These are phyloP conservation scores for Mortierella sp. DNA, from an alignment of 371 early-diverging fungal species.

Conservation along the genomic window DNA sequence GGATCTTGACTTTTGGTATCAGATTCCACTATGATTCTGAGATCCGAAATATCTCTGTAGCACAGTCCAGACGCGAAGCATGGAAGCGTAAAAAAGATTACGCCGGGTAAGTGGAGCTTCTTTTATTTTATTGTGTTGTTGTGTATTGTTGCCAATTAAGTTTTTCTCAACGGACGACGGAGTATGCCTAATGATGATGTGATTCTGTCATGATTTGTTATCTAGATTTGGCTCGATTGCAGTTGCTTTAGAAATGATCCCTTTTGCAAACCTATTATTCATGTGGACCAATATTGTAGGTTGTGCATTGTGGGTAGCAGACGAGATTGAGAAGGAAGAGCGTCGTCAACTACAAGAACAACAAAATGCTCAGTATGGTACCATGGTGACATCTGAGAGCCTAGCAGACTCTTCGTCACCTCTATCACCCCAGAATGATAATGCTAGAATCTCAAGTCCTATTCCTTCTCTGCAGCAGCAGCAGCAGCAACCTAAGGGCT, in stretches of 20 bases:
- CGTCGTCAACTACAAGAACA: constrained; percentile 12
- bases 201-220: not conserved
- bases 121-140: constrained; percentile 11
- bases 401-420: constrained; percentile 5
- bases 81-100: constrained; percentile 36
- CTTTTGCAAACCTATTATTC: constrained; percentile 75
- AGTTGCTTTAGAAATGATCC: constrained; percentile 73
- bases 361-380: constrained; percentile 12
- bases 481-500: too few species aligned
- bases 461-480: too few species aligned
- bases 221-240: constrained; percentile 73
- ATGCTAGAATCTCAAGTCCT: not conserved
- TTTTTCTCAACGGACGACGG: not conserved
- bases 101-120: constrained; percentile 9
- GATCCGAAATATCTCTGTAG: constrained; percentile 31
- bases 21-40: constrained; percentile 43
- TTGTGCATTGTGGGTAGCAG: constrained; percentile 80
- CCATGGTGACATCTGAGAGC: not conserved
- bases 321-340: constrained; percentile 66
- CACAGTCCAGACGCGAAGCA: constrained; percentile 39
- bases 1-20: constrained; percentile 39
- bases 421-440: not conserved
- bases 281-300: constrained; percentile 84
- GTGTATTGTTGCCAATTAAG: too few species aligned
- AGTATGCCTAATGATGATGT: not conserved